Conservation (phyloP, 495 filamentous ascomycete genomes). For the Astrocystis sublimbata region DNA sequence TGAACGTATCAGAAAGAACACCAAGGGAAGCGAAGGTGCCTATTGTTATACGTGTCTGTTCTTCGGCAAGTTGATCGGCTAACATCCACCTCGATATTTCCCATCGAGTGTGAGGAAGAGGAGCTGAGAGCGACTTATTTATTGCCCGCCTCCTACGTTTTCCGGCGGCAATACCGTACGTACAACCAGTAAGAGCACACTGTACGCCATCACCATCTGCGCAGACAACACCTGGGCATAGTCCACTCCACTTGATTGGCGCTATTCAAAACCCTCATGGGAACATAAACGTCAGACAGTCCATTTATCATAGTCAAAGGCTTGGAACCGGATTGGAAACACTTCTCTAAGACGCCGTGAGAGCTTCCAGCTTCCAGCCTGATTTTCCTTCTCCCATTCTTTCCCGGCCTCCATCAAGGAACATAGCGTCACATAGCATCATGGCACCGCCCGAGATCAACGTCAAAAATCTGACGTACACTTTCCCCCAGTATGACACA, state of each 20-base stretch:
- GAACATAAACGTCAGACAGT: background rate
- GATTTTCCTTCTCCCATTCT: background rate
- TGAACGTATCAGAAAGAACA: no score
- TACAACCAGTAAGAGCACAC: background rate
- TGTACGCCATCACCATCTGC: background rate
- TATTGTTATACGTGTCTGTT: no score
- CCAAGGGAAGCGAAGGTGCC: no score
- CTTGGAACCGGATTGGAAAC: background rate
- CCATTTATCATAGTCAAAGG: background rate
- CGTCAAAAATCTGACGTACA: slow-evolving; percentile 78
- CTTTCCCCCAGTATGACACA: slow-evolving; percentile 75
- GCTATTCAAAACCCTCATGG: slow-evolving; percentile 1
- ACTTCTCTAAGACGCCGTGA: background rate
- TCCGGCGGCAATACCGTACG: slow-evolving; percentile 11
- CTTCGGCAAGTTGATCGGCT: no score
- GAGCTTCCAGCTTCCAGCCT: background rate
- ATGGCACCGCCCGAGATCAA: slow-evolving; percentile 48
- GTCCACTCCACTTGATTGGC: slow-evolving; percentile 6
- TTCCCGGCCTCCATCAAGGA: background rate
- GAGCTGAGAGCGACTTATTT: background rate
- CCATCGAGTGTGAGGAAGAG: background rate
- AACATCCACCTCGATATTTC: no score
- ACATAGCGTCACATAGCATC: background rate
- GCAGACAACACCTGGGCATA: background rate
- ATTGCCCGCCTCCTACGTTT: slow-evolving; percentile 1